Base-by-base conservation (phyloP, 208 protist genomes). In the Crithidia thermophila region DNA sequence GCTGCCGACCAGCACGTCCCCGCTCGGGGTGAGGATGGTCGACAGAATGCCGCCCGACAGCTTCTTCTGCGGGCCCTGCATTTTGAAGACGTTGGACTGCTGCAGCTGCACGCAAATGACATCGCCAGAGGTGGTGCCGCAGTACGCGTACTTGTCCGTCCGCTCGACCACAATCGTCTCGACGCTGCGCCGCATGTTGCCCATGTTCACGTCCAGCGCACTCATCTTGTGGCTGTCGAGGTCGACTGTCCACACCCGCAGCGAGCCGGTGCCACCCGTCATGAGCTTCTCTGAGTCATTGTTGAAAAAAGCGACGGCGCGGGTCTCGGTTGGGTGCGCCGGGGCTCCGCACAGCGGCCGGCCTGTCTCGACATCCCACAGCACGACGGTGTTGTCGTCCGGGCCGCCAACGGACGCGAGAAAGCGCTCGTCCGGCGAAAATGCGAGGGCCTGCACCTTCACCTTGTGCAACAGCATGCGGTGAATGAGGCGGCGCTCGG, bases 321-420 rank as follows among this genome's bases (percentile, higher is more conserved):
- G 87, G 7, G 89, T 87, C 50, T 97, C 84, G 9, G 89, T 92
- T 37, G 89, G 79, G 68, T 90, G 87, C 2, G 86, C 84, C 0
- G 87, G 89, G 0, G 87, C 82, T 34, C 94, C 93, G 72, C 95
- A 98, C 14, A 98, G 77, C 11, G 97, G 94, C 4, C 91, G 77
- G 11, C 95, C 95, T 0, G 84, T 95, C 28, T 90, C 72, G 21
- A 98, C 82, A 55, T 98, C 92, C 96, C 97, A 99, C 18, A 98
- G 73, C 3, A 98, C 96, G 3, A 98, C 82, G 8, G 87, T 92
- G 81, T 98, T 98, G 77, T 99, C 97, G 74, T 99, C 97, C 23
- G 87, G 50, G 30, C 96, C 97, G 34, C 97, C 97, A 55, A 99
- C 79, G 14, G 94, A 97, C 25, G 89, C 96, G 20, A 99, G 84